phyloP scores from a whole-genome alignment of 164 flowering plant genomes.

The Warburgia ugandensis region DNA sequence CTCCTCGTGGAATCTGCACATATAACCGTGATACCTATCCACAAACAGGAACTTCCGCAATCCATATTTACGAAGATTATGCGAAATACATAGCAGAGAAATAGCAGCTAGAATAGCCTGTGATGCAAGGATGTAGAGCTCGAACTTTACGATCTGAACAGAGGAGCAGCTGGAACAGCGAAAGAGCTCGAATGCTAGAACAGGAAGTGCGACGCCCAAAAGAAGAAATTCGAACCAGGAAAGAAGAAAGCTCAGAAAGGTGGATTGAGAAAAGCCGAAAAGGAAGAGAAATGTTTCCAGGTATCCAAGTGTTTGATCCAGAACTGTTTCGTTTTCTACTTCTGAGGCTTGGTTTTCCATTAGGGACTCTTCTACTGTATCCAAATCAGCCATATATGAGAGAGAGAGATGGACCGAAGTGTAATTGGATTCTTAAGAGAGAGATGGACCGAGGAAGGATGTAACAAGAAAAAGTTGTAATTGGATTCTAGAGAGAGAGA shows the following conservation, averaged over 20 bases:
- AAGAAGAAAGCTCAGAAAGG: slow-evolving; percentile 19
- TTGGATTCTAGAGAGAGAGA: no score
- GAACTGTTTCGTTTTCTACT: slow-evolving; percentile 12
- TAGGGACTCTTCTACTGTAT: slow-evolving; percentile 11
- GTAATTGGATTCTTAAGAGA: no score
- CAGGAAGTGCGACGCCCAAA: slow-evolving; percentile 48
- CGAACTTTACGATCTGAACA: slow-evolving; percentile 52
- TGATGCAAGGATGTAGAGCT: slow-evolving; percentile 54
- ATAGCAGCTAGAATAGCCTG: slow-evolving; percentile 61
- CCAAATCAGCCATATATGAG: no score
- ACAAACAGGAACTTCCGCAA: slow-evolving; percentile 73
- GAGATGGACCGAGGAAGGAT: no score
- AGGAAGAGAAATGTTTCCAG: slow-evolving; percentile 43
- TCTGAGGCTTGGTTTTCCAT: slow-evolving; percentile 6
- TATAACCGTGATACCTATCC: slow-evolving; percentile 50
- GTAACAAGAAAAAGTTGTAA: no score
- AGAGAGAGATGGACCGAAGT: no score
- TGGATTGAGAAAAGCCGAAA: slow-evolving; percentile 57
- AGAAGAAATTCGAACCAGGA: slow-evolving; percentile 54
- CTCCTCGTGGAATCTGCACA: slow-evolving; percentile 32
- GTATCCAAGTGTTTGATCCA: slow-evolving; percentile 34
- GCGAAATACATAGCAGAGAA: slow-evolving; percentile 61
- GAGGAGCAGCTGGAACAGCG: slow-evolving; percentile 35
- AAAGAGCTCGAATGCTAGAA: slow-evolving; percentile 31
- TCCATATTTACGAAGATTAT: slow-evolving; percentile 65